These are phyloP conservation scores for Pyrenula massariospora DNA, from an alignment of 495 filamentous ascomycete species.

Conservation along the genomic window DNA sequence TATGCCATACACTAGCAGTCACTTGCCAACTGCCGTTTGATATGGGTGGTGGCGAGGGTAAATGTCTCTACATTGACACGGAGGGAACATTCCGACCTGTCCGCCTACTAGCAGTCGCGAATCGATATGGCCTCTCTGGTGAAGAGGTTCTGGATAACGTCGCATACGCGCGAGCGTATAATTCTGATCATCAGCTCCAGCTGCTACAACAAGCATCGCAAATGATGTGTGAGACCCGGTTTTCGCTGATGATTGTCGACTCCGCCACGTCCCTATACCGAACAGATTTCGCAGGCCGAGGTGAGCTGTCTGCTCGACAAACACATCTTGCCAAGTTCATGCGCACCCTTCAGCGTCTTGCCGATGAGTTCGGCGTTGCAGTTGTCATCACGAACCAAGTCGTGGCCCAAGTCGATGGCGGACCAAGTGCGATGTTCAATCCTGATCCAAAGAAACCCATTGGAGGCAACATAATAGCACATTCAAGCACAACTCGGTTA, in stretches of 20 bases:
- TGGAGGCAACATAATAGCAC: constrained; percentile 96
- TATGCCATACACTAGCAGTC: constrained; percentile 96
- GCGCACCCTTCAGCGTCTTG: constrained; percentile 83
- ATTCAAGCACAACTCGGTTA: constrained; percentile 82
- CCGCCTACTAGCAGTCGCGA: constrained; percentile 78
- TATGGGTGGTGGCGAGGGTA: constrained; percentile 97
- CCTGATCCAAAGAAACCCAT: constrained; percentile 98
- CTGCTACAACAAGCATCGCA: constrained; percentile 86
- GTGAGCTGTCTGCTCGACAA: constrained; percentile 81
- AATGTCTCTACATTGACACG: constrained; percentile 98
- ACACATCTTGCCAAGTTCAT: constrained; percentile 95
- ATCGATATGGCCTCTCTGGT: constrained; percentile 84
- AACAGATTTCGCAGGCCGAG: constrained; percentile 89
- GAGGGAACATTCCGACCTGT: constrained; percentile 96
- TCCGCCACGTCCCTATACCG: constrained; percentile 89
- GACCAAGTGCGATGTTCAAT: constrained; percentile 94
- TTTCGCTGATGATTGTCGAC: constrained; percentile 90
- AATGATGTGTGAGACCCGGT: constrained; percentile 99
- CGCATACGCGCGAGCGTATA: constrained; percentile 94
- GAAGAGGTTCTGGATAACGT: constrained; percentile 98
- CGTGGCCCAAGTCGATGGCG: constrained; percentile 94
- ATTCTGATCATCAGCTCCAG: constrained; percentile 93
- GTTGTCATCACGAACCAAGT: constrained; percentile 99
- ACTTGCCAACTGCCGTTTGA: constrained; percentile 96
- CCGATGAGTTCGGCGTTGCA: constrained; percentile 96